Evolutionary conservation across 257 asterid species (phyloP).

Genomic region (Avicennia marina): DNA sequence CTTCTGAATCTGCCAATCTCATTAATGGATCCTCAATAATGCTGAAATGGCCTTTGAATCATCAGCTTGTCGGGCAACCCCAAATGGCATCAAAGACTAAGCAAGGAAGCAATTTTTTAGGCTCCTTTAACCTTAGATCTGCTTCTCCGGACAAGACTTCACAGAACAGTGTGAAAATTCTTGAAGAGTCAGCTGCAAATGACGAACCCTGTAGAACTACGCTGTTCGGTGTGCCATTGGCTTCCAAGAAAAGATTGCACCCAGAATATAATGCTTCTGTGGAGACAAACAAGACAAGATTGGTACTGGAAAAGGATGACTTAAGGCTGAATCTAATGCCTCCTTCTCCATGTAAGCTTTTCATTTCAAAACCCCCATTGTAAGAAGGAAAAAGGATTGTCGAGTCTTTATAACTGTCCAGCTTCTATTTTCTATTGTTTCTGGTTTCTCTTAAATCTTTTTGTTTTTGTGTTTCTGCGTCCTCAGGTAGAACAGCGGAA

Average conservation of each 20-base stretch:
- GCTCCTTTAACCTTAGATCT: constrained; percentile 4
- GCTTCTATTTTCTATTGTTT: background rate
- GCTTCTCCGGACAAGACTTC: constrained; percentile 28
- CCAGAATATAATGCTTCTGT: constrained; percentile 37
- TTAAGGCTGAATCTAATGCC: constrained; percentile 86
- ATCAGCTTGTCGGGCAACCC: too few relatives aligned
- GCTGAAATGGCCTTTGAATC: constrained; percentile 2
- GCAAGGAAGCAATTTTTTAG: background rate
- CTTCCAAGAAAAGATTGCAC: constrained; percentile 73
- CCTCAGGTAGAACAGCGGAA: constrained; percentile 14
- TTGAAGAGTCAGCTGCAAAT: constrained; percentile 27
- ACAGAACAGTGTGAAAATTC: constrained; percentile 30
- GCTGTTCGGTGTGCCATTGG: constrained; percentile 75
- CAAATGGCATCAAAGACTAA: too few relatives aligned
- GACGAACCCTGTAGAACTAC: constrained; percentile 34
- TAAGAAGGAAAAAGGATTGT: background rate
- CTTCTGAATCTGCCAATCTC: constrained; percentile 13
- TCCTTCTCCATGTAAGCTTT: constrained; percentile 53
- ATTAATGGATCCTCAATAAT: background rate
- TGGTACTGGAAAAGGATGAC: constrained; percentile 60
- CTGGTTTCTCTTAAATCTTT: background rate
- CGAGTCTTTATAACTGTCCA: constrained; percentile 5
- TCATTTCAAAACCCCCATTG: background rate
- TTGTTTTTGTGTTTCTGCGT: background rate
- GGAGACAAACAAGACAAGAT: constrained; percentile 60